phyloP scores from a whole-genome alignment of 1,139 yeast species.

The Lodderomyces parapsilosis region DNA sequence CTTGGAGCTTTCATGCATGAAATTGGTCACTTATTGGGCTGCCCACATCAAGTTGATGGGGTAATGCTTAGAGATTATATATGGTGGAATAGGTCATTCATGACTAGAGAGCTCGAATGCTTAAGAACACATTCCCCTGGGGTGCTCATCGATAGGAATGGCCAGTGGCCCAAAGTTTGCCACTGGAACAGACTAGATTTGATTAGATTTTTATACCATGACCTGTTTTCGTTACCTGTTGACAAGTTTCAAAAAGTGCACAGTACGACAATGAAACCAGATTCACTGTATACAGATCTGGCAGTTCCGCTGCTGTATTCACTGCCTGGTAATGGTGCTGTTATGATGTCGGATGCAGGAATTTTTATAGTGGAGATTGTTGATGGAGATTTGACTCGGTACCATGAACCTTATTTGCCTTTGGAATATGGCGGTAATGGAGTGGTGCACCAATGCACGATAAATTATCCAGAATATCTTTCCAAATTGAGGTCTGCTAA shows the following conservation, averaged over 20 bases:
- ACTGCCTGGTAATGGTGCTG: slow-evolving; percentile 37
- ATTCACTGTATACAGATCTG: slow-evolving; percentile 19
- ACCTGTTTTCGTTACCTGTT: slow-evolving; percentile 67
- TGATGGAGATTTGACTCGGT: slow-evolving; percentile 63
- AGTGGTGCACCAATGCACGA: slow-evolving; percentile 48
- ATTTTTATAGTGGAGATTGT: slow-evolving; percentile 69
- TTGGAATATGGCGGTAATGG: slow-evolving; percentile 56
- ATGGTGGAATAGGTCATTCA: slow-evolving; percentile 76
- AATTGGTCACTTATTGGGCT: slow-evolving; percentile 85
- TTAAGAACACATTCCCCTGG: slow-evolving; percentile 46
- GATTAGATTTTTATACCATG: slow-evolving; percentile 76
- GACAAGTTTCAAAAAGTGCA: slow-evolving; percentile 47
- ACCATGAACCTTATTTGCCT: slow-evolving; percentile 62
- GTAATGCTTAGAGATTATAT: slow-evolving; percentile 88
- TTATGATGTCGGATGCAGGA: slow-evolving; percentile 60
- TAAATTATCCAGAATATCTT: slow-evolving; percentile 38
- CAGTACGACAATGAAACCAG: slow-evolving; percentile 24
- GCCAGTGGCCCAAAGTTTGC: slow-evolving; percentile 55
- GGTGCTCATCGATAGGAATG: slow-evolving; percentile 49
- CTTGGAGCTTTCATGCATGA: slow-evolving; percentile 96
- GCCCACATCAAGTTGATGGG: slow-evolving; percentile 89
- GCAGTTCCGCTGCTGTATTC: slow-evolving; percentile 27
- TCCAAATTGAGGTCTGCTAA: slow-evolving; percentile 42
- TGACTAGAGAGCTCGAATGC: slow-evolving; percentile 66
- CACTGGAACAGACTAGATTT: slow-evolving; percentile 86